Evolutionary conservation across 768 basidiomycete species (phyloP).

Genomic region (Pleurotus eryngii): DNA sequence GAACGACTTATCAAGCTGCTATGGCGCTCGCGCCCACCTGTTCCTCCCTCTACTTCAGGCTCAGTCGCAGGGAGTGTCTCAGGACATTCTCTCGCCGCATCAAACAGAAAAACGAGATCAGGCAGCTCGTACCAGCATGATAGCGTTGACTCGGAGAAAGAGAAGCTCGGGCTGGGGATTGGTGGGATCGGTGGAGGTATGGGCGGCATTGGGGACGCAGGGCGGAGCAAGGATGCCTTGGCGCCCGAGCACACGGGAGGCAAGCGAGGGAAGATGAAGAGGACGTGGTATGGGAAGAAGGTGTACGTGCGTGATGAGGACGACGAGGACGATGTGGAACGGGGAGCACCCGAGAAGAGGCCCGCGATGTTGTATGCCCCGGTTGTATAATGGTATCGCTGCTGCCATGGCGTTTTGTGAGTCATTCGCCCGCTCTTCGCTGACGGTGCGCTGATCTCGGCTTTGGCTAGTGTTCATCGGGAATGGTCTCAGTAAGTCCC

Average conservation of each 20-base stretch:
- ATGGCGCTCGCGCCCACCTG: constrained; percentile 53
- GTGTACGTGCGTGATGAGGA: constrained; percentile 24
- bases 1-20: constrained; percentile 78
- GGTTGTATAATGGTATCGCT: constrained; percentile 62
- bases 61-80: constrained; percentile 18
- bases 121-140: constrained; percentile 16
- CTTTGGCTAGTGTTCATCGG: constrained; percentile 54
- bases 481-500: constrained; percentile 50
- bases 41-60: constrained; percentile 22
- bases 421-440: constrained; percentile 32
- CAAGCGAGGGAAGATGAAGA: constrained; percentile 25
- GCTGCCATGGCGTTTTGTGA: constrained; percentile 53
- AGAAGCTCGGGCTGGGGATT: neutral
- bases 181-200: neutral
- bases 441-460: constrained; percentile 35
- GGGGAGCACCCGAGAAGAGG: constrained; percentile 16
- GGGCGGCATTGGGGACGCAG: neutral
- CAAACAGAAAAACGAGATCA: constrained; percentile 22
- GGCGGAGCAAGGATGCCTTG: neutral
- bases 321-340: constrained; percentile 25
- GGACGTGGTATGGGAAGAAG: constrained; percentile 64
- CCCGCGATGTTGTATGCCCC: constrained; percentile 55
- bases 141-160: neutral
- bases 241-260: neutral
- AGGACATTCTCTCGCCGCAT: constrained; percentile 23